phyloP scores from a whole-genome alignment of 371 early-diverging fungal species.

The Mortierella sp. region DNA sequence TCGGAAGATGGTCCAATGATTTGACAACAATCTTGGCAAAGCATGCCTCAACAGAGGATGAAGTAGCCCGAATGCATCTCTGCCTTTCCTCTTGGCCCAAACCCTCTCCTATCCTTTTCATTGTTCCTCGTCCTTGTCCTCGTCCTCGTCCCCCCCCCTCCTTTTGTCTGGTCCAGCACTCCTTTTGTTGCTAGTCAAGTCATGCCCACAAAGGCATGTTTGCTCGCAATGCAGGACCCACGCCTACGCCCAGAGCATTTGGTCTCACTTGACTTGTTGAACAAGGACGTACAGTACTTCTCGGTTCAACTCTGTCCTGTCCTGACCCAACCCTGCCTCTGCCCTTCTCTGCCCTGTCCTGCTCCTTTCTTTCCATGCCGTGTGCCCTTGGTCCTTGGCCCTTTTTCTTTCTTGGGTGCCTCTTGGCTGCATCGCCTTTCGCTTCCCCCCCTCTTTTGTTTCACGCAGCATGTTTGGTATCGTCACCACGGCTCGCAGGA shows the following conservation, averaged over 20 bases:
- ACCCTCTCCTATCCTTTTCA: background rate
- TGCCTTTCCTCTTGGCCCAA: background rate
- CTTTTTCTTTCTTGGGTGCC: background rate
- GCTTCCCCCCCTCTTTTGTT: background rate
- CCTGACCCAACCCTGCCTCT: background rate
- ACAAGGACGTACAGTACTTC: too few relatives aligned
- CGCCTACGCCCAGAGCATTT: too few relatives aligned
- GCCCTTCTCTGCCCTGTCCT: background rate
- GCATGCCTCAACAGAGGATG: too few relatives aligned
- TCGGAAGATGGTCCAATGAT: too few relatives aligned
- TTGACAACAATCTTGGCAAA: too few relatives aligned
- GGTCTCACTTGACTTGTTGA: too few relatives aligned
- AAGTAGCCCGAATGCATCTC: too few relatives aligned
- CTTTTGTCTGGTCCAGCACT: background rate
- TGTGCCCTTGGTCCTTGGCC: background rate
- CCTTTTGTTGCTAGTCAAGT: conserved; percentile 8
- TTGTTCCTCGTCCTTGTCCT: background rate
- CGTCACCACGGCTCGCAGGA: too few relatives aligned
- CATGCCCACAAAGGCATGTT: too few relatives aligned
- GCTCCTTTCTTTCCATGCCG: conserved; percentile 1
- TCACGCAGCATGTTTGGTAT: too few relatives aligned
- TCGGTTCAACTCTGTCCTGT: background rate
- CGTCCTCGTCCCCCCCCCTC: background rate
- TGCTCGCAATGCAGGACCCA: too few relatives aligned
- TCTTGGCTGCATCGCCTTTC: too few relatives aligned